These are phyloP conservation scores for Aureococcus anophagefferens DNA, from an alignment of 108 stramenopile genomes.

Conservation along the genomic window DNA sequence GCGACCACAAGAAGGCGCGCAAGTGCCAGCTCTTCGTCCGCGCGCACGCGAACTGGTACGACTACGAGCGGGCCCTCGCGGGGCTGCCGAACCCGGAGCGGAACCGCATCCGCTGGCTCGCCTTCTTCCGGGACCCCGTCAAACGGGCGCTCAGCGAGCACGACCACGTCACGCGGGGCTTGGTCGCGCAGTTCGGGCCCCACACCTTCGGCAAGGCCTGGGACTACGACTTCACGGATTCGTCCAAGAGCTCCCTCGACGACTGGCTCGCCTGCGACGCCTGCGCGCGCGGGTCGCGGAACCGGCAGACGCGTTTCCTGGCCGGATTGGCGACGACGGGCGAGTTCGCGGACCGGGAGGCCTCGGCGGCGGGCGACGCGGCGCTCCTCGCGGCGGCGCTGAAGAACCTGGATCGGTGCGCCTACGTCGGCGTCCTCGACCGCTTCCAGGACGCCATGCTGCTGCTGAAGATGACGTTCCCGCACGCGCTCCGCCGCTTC, in stretches of 20 bases:
- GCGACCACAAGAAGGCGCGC: background rate
- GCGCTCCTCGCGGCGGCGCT: background rate
- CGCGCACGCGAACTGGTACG: background rate
- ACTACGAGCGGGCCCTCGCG: background rate
- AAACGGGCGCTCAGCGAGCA: background rate
- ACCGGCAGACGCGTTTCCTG: background rate
- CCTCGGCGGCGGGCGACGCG: background rate
- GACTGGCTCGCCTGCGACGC: background rate
- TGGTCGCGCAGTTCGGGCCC: background rate
- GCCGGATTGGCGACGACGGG: background rate
- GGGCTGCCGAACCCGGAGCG: too few relatives aligned
- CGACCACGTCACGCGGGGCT: background rate
- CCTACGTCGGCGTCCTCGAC: background rate
- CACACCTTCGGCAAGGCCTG: background rate
- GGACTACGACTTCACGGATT: background rate
- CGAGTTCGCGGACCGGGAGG: background rate
- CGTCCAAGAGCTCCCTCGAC: background rate
- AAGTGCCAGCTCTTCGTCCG: background rate
- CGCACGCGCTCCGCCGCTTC: too few relatives aligned
- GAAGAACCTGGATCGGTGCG: background rate
- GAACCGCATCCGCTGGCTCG: background rate
- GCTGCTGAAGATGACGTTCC: too few relatives aligned
- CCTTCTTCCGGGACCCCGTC: background rate
- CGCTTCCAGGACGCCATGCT: too few relatives aligned
- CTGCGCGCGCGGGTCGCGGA: background rate